Evolutionary conservation across 345 rosid genomes (phyloP).

Genomic region (Arabidopsis suecica): DNA sequence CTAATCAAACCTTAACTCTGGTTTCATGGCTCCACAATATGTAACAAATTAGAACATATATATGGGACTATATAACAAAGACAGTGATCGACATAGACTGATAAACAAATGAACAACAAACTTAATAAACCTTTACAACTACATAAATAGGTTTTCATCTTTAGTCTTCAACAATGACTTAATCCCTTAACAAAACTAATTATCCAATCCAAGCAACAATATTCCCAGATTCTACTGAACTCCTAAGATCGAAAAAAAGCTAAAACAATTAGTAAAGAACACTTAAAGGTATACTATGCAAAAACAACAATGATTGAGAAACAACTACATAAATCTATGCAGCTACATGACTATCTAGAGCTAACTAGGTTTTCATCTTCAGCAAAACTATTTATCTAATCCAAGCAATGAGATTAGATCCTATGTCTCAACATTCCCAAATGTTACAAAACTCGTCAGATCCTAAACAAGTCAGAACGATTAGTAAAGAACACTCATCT

Average conservation of each 20-base stretch:
- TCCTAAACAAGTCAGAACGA: not conserved
- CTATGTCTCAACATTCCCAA: not conserved
- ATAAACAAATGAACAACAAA: not conserved
- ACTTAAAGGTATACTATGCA: not conserved
- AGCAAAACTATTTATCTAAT: not conserved
- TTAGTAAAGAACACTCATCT: not conserved
- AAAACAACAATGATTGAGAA: too few species aligned
- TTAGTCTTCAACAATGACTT: slow-evolving; percentile 6
- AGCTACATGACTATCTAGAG: too few species aligned
- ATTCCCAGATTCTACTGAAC: slow-evolving; percentile 6
- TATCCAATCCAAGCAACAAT: not conserved
- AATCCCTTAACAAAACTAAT: not conserved
- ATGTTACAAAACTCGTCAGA: slow-evolving; percentile 14
- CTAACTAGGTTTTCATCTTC: not conserved
- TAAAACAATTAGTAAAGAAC: not conserved
- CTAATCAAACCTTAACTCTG: not conserved
- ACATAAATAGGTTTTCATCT: not conserved
- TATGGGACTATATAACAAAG: too few species aligned
- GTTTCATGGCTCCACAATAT: not conserved
- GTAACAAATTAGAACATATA: not conserved
- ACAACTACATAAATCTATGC: too few species aligned
- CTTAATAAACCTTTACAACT: not conserved
- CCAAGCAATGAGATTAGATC: not conserved
- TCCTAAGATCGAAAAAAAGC: slow-evolving; percentile 5
- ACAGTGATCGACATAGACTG: not conserved